Evolutionary conservation across 2,329 filamentous ascomycete species (phyloP).

Genomic region (Colletotrichum musicola): DNA sequence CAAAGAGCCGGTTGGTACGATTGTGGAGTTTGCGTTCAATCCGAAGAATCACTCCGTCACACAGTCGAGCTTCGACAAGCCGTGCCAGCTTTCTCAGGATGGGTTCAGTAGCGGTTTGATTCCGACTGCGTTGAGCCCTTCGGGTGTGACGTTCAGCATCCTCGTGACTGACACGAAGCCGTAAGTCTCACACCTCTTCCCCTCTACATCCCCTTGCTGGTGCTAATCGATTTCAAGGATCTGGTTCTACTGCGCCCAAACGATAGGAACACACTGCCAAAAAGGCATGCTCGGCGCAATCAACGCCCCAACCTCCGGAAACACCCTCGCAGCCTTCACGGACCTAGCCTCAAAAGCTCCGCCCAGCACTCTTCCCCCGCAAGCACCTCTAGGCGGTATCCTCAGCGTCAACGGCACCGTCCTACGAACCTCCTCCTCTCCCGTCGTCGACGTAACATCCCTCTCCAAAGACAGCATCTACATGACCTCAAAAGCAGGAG

Average conservation of each 20-base stretch:
- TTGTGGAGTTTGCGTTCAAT: slow-evolving; percentile 52
- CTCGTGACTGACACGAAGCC: slow-evolving; percentile 48
- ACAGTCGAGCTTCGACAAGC: slow-evolving; percentile 55
- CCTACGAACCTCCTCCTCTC: slow-evolving; percentile 45
- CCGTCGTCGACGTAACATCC: slow-evolving; percentile 44
- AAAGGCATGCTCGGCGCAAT: slow-evolving; percentile 62
- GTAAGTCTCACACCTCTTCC: background rate
- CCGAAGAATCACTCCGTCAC: slow-evolving; percentile 53
- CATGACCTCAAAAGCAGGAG: slow-evolving; percentile 50
- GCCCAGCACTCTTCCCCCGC: slow-evolving; percentile 49
- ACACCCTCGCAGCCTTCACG: slow-evolving; percentile 54
- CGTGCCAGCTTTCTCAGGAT: slow-evolving; percentile 53
- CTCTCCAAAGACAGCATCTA: slow-evolving; percentile 45
- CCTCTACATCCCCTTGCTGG: rapidly evolving
- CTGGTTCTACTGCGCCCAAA: slow-evolving; percentile 55
- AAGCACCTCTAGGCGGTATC: slow-evolving; percentile 50
- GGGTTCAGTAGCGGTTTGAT: slow-evolving; percentile 56
- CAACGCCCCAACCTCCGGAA: slow-evolving; percentile 54
- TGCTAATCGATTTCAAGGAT: no score
- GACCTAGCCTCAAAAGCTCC: slow-evolving; percentile 49
- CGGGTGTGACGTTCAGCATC: slow-evolving; percentile 50
- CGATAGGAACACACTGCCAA: slow-evolving; percentile 50
- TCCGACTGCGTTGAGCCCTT: slow-evolving; percentile 47
- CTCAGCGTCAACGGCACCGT: slow-evolving; percentile 50
- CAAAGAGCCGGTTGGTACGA: slow-evolving; percentile 48